Base-by-base conservation (phyloP, 352 stramenopile species). In the Globisporangium nunn region DNA sequence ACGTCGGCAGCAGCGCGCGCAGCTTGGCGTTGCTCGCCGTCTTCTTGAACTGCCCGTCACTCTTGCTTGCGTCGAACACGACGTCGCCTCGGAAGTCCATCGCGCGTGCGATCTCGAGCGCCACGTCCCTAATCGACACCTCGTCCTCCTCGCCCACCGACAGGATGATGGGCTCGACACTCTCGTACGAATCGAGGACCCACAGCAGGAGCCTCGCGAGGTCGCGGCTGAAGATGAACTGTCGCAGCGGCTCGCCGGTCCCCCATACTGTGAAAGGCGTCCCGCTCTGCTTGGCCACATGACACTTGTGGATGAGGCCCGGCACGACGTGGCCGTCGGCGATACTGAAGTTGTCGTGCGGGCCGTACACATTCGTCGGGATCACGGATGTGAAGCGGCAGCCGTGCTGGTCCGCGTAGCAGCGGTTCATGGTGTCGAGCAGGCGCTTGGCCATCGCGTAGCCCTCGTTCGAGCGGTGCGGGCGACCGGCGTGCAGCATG, bases 41-140 rank as follows among this genome's bases (percentile, higher is more conserved):
- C 80, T 99, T 99, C 79, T 99, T 99, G 78, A 96, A 98, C 75
- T 99, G 97, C 6, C 97, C 97, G 72, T 99, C 96, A n/a, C 91
- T 81, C 67, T 98, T 98, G 39, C 66, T 87, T 6, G 82, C 95
- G 71, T 99, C 91, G 59, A 98, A 96, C 15, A 93, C 64, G 29
- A 97, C 68, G 15, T 96, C 70, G 12, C 88, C 90, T 0, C 70
- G 50, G 43, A 96, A 97, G 5, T 78, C 61, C 75, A 97, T 93
- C 31, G 75, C 72, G 2, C 68, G 50, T 12, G 90, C 88, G 60
- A 97, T 87, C 50, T 73, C 59, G 3, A 70, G 47, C 12, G 96
- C 96, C 4, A 98, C 93, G 62, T 98, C 85, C 39, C 85, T 82
- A 62, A 99, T 99, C 28, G 85, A 90, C 10, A 98, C 89, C 71